These are phyloP conservation scores for Cladosporium sphaerospermum DNA, from an alignment of 2,329 filamentous ascomycete genomes.

Conservation along the genomic window DNA sequence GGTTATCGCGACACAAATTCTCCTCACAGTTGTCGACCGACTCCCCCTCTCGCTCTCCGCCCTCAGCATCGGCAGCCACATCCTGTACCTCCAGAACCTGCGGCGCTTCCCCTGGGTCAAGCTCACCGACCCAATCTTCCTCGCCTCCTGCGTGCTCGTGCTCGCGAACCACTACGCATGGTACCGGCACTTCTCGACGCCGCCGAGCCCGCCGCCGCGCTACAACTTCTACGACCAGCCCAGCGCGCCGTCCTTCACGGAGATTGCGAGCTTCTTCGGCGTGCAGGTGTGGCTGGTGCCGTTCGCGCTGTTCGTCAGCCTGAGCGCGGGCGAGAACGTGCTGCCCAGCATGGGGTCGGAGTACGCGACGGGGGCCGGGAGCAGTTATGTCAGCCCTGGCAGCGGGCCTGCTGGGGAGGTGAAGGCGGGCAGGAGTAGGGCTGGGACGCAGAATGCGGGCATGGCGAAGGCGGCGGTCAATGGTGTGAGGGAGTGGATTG, in stretches of 20 bases:
- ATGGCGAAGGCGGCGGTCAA: conserved; percentile 55
- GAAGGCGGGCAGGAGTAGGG: conserved; percentile 41
- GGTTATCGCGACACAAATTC: conserved; percentile 65
- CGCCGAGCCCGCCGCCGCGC: conserved; percentile 47
- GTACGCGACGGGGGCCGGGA: conserved; percentile 55
- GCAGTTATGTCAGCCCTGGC: conserved; percentile 42
- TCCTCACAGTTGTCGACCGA: conserved; percentile 75
- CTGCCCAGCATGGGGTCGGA: conserved; percentile 85
- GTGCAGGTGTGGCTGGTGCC: conserved; percentile 95
- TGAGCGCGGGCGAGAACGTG: conserved; percentile 92
- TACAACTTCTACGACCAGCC: conserved; percentile 33
- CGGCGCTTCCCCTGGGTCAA: conserved; percentile 70
- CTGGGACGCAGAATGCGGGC: conserved; percentile 46
- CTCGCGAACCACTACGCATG: conserved; percentile 88
- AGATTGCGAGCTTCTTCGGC: conserved; percentile 94
- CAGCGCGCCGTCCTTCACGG: conserved; percentile 73
- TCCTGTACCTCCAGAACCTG: conserved; percentile 85
- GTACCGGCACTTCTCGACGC: conserved; percentile 83
- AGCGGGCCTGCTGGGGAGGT: conserved; percentile 33
- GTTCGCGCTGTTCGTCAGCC: conserved; percentile 87
- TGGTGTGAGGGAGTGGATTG: conserved; percentile 59
- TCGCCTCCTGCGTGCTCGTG: conserved; percentile 78
- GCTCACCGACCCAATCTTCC: conserved; percentile 78
- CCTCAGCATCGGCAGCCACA: conserved; percentile 72
- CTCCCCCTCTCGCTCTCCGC: conserved; percentile 71